Base-by-base conservation (phyloP, 495 filamentous ascomycete genomes). In the Ascobolus immersus region DNA sequence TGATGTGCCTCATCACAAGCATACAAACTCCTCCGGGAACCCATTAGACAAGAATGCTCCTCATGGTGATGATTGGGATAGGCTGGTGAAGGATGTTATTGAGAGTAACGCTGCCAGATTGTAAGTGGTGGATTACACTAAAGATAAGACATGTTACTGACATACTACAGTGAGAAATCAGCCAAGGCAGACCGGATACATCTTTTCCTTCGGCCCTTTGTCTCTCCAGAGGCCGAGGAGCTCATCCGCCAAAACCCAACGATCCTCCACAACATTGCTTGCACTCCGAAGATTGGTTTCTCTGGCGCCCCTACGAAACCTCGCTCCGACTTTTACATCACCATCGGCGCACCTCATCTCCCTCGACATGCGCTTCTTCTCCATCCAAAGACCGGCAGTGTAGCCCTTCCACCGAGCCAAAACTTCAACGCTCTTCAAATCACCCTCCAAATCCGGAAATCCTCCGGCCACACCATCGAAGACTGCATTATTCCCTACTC, bases 281-380 rank as follows among this genome's bases (percentile, higher is more conserved):
- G 71, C 42, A 84, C 81, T 4, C 66, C 62, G 40, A 80, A 84
- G 50, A 80, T 92, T 44, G 84, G 80, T n/a, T 99, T 99, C 53
- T 73, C 86, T 2, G 81, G 81, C 13, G 82, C 80, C 5, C 86
- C 86, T 1, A 77, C 74, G 0, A 77, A 76, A 44, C 62, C 78
- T 6, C 57, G 86, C 40, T 90, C 77, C 9, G 86, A 99, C 47
- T 93, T 99, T 30, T 99, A 94, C 48, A 49, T 99, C 15, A 90
- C 78, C 0, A 50, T 99, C 32, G 64, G 66, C 23, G 70, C 78
- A 41, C 71, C 79, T 0, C 59, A 65, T 10, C 53, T 99, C 2
- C 69, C 76, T 21, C 60, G 67, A 22, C 75, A 84, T 38, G 77
- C 77, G 2, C 54, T 84, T 8, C 57, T 99, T 73, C 77, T 21